Evolutionary conservation across 345 rosid genomes (phyloP).

Genomic region (Reutealis trisperma): DNA sequence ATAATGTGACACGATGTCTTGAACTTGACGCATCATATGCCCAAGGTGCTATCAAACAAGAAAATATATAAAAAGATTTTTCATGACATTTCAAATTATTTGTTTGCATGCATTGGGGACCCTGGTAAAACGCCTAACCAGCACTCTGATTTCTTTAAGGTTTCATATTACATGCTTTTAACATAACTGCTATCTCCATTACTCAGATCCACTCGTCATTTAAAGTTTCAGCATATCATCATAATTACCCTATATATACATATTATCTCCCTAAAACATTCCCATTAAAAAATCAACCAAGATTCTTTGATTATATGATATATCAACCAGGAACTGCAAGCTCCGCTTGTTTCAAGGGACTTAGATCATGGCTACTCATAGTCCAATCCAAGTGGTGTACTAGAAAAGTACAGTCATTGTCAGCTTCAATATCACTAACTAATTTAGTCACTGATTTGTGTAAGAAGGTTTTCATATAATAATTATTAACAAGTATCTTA

Average conservation of each 20-base stretch:
- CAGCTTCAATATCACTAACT: constrained; percentile 11
- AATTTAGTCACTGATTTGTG: neutral
- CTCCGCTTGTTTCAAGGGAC: neutral
- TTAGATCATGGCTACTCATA: neutral
- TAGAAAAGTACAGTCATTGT: neutral
- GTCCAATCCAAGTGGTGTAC: neutral
- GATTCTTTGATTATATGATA: neutral
- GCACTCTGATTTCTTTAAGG: neutral
- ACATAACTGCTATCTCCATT: neutral
- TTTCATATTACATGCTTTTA: neutral
- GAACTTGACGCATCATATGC: neutral
- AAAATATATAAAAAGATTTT: neutral
- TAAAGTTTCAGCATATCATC: neutral
- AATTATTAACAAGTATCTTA: neutral
- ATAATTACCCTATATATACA: neutral
- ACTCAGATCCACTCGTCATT: neutral
- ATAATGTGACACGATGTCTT: neutral
- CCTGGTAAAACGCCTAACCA: neutral
- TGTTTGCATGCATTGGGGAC: neutral
- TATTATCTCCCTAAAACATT: neutral
- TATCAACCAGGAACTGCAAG: neutral
- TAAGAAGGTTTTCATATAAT: neutral
- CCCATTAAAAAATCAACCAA: neutral
- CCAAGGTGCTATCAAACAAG: neutral
- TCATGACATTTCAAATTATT: neutral